Evolutionary conservation across 2,329 filamentous ascomycete genomes (phyloP), one percentile per base, ranked within the genome.

Genomic region (Aspergillus texensis): DNA sequence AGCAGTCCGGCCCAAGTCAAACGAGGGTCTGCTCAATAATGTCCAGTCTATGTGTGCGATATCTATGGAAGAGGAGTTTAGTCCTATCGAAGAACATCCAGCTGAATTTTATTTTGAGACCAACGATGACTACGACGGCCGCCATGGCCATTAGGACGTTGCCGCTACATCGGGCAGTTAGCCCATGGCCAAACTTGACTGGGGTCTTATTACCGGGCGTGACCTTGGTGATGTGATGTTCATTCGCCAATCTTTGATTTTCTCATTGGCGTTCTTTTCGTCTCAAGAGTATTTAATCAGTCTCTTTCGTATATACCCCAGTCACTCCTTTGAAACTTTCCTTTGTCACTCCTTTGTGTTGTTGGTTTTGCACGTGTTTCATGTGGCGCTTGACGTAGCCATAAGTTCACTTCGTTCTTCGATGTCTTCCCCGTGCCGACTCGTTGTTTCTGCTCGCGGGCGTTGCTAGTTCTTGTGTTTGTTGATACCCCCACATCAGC

Each of bases 51-150:
- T 75, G 67, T 73, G 74, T 10, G 73, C 74, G 8, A 76, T 75
- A 52, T 73, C 72, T 21, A 72, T 72, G 2, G 76, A 74, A 52
- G 73, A 75, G 8, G 74, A 77, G 32, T 74, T 72, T 53, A 74
- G 73, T 24, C 68, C 75, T 10, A 72, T 75, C 30, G 75, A 77
- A 54, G 71, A 72, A 57, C 62, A 69, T 26, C 66, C 74, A 11
- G 62, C 73, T 16, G 71, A 79, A 58, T 70, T 88, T 32, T 86
- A 88, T 70, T 88, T 90, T 69, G 91, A 92, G n/a, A 62, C 66
- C 8, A 69, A 68, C 41, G 63, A 71, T 19, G 64, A 69, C 41
- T 64, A 65, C 45, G 65, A 65, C 21, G 69, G 66, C 28, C 67
- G 69, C 5, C 68, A 70, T 62, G 64, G 50, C 28, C 50, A 45